Base-by-base conservation (phyloP, 2,329 filamentous ascomycete genomes). In the Cladorrhinum sp. region DNA sequence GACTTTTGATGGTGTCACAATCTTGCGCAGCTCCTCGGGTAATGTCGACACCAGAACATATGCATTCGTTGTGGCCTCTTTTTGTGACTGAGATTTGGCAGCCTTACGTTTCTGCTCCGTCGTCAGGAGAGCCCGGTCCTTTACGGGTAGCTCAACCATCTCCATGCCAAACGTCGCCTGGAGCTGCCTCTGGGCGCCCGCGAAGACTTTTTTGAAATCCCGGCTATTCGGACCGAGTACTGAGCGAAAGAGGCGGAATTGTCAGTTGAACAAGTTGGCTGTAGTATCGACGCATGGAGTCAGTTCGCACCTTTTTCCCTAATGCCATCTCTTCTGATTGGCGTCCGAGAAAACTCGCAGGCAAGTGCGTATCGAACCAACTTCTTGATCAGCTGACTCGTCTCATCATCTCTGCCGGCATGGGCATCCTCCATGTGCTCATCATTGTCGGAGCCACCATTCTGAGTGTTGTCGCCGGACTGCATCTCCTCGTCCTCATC, bases 81-180 rank as follows among this genome's bases (percentile, higher is more conserved):
- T 77, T 36, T 83, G 83, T 16, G 80, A 81, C 59, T 85, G 76
- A 7, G 76, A 75, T 62, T 81, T 80, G 10, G 79, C 74, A 61
- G 75, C 71, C 80, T 90, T 87, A 68, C 91, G 85, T 71, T 84
- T 85, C 65, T 96, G 90, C 61, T 86, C 86, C 32, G 71, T 57
- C 3, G 68, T 72, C 66, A 96, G 76, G 0, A 92, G 92, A 53
- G 90, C 82, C 74, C 92, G 96, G 70, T 97, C 93, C 69, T 84
- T 85, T 1, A 83, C 79, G 0, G 95, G 92, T 54, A 98, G 79
- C 75, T 97, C 93, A 3, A 85, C 81, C 81, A 99, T 84, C 72
- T 93, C 84, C 92, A 98, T 96, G n/a, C 95, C 95, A 75, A 96
- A 98, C 1, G 87, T 82, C 1, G 77, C 77, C 52, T 81, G 79